A percentile compares a stretch with the other conserved stretches of the same genome.
Evolutionary conservation across 495 filamentous ascomycete genomes (phyloP).

Genomic region (Penicillium cataractarum): DNA sequence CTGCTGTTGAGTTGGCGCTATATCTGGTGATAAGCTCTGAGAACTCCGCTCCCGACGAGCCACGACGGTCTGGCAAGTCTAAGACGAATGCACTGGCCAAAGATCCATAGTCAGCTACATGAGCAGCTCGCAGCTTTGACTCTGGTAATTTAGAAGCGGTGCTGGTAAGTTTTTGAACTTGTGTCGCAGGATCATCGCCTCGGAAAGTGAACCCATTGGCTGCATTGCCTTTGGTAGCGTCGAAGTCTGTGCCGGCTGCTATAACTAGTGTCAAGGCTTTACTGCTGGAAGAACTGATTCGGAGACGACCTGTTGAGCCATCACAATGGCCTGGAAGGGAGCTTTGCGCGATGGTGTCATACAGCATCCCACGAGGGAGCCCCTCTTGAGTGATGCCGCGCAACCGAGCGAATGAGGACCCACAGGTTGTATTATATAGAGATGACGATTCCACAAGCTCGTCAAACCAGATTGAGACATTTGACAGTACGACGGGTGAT

Average conservation of each 20-base stretch:
- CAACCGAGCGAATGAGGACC: conserved; percentile 33
- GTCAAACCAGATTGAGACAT: conserved; percentile 39
- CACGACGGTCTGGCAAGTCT: conserved; percentile 41
- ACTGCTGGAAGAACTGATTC: conserved; percentile 5
- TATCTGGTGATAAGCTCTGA: conserved; percentile 42
- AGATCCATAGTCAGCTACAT: conserved; percentile 44
- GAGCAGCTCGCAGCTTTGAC: conserved; percentile 30
- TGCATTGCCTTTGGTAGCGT: conserved; percentile 45
- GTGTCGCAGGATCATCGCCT: conserved; percentile 43
- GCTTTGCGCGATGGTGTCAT: background rate
- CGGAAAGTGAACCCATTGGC: conserved; percentile 48
- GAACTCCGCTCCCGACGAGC: conserved; percentile 39
- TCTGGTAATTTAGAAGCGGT: conserved; percentile 33
- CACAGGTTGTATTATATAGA: conserved; percentile 29
- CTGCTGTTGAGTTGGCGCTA: conserved; percentile 15
- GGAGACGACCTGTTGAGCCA: conserved; percentile 34
- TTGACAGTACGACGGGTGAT: conserved; percentile 35
- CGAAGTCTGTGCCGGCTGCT: conserved; percentile 50
- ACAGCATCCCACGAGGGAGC: conserved; percentile 1
- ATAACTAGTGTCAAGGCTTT: conserved; percentile 35
- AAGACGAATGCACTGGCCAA: conserved; percentile 42
- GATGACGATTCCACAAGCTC: conserved; percentile 21
- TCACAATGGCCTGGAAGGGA: background rate
- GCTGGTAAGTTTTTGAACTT: conserved; percentile 33
- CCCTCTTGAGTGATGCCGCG: conserved; percentile 32